Evolutionary conservation across 192 early-diverging fungal species (phyloP), one percentile per base, ranked within the genome.

Genomic region (Backusella westeae): DNA sequence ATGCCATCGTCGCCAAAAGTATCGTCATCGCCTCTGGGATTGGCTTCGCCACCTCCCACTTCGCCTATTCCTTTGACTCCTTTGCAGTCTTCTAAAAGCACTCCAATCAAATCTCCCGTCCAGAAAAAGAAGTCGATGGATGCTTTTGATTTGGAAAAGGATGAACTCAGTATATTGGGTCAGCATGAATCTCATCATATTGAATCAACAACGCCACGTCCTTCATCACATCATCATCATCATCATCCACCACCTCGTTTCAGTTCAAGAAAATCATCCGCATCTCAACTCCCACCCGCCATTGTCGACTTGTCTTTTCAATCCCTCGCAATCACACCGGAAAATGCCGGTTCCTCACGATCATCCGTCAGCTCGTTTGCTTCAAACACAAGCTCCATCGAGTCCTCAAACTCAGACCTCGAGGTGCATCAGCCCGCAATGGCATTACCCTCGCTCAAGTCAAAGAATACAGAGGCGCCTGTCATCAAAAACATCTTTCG

Each of bases 381-480:
- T 49, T 71, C 70, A 23, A 29, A 41, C 32, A 39, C 26, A 26
- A 41, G 36, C 41, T 71, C 41, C 4, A 17, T 68, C 17, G 67
- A 68, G 3, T 35, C 35, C 3, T 36, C 34, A 9, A 36, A 17
- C 23, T 44, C 39, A 15, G 35, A 36, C 3, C 17, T 71, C 8
- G 70, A 36, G 12, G 68, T 34, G n/a, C 26, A 79, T 44, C 78
- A 74, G 26, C 78, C 78, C 0, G 4, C 68, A 6, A 59, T 79
- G 78, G 68, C 78, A 8, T 15, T 79, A 34, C 78, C 78, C 10
- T 79, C 78, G 15, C 65, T 79, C 32, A 46, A 44, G 35, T 4
- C 34, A 49, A 73, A 49, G 52, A 19, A 63, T 9, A 35, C 1
- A 7, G 72, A 52, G 34, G 44, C 32, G 26, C 53, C 34, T 4